Percentiles rank a stretch among this genome's conserved stretches.
phyloP scores from a whole-genome alignment of 2,329 filamentous ascomycete genomes.

The Coleophoma eucalyptorum region DNA sequence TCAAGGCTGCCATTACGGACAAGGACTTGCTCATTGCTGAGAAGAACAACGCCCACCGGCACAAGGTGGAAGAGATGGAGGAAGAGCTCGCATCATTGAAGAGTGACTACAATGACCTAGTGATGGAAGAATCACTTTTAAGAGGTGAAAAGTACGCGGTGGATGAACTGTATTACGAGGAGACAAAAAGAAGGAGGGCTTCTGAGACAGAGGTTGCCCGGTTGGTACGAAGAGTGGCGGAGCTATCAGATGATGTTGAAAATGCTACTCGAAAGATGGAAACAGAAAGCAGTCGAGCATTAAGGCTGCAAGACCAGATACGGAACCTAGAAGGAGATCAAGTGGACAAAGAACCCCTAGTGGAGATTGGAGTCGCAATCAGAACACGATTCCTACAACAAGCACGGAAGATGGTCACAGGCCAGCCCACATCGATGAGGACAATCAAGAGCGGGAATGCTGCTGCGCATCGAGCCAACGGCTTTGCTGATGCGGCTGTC shows the following conservation, averaged over 20 bases:
- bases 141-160: not conserved
- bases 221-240: not conserved
- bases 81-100: not conserved
- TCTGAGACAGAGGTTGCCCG: not conserved
- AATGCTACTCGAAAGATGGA: not conserved
- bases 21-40: not conserved
- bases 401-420: not conserved
- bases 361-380: constrained; percentile 4
- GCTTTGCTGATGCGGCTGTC: not conserved
- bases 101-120: not conserved
- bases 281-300: not conserved
- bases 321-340: not conserved
- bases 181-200: not conserved
- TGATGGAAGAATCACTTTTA: not conserved
- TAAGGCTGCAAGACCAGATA: not conserved
- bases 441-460: constrained; percentile 2
- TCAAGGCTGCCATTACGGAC: not conserved
- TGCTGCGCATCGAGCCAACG: constrained; percentile 3
- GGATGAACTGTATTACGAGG: not conserved
- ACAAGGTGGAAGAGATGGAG: not conserved
- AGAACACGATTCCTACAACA: constrained; percentile 1
- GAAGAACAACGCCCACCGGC: not conserved
- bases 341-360: constrained; percentile 1
- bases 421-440: not conserved
- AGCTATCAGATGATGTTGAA: too few species aligned